Evolutionary conservation across 2,329 filamentous ascomycete species (phyloP).

Genomic region (Colletotrichum abscissum): DNA sequence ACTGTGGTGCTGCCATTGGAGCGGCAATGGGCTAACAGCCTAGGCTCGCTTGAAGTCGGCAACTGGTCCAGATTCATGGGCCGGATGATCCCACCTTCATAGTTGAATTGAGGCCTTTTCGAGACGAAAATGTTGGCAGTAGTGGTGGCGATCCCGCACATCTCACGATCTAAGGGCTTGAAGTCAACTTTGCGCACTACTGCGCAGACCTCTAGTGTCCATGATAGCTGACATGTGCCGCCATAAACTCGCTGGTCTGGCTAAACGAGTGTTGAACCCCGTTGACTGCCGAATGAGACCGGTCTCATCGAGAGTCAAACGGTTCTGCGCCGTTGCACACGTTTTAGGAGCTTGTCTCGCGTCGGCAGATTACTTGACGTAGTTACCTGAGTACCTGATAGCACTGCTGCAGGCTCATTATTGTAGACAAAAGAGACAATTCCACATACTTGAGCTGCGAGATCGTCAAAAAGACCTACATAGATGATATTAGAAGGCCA

Average conservation of each 20-base stretch:
- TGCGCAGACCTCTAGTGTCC: background rate
- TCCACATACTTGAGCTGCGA: background rate
- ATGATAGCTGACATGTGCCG: background rate
- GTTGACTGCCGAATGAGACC: background rate
- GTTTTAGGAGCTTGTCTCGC: background rate
- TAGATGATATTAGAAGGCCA: background rate
- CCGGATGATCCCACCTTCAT: background rate
- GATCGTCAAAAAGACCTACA: background rate
- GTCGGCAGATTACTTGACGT: background rate
- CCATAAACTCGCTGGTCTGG: too few relatives aligned
- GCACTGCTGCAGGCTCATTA: background rate
- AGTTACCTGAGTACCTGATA: background rate
- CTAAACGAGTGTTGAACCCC: background rate
- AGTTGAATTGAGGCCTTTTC: background rate
- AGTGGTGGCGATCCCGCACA: background rate
- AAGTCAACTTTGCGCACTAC: background rate
- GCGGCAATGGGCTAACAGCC: background rate
- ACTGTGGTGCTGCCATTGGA: background rate
- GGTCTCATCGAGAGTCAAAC: background rate
- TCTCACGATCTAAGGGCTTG: background rate
- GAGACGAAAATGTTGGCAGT: background rate
- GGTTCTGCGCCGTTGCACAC: too few relatives aligned
- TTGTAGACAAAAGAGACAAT: background rate
- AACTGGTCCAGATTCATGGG: background rate
- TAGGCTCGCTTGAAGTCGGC: background rate